Conservation (phyloP, 1,139 yeast genomes). For the Candida smagusa region DNA sequence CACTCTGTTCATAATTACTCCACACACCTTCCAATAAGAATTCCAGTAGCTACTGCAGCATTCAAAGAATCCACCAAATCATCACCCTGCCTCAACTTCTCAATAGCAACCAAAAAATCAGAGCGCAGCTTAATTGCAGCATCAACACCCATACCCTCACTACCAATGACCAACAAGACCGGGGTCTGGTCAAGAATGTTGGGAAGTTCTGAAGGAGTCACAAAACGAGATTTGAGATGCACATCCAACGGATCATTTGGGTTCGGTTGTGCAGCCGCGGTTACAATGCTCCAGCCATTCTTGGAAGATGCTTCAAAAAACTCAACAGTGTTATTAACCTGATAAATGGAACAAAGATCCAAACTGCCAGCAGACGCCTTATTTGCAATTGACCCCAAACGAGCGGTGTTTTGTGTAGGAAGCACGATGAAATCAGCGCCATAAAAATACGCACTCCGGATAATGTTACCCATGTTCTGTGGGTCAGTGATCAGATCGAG, state of each 20-base stretch:
- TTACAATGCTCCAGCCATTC: slow-evolving; percentile 70
- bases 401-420: slow-evolving; percentile 70
- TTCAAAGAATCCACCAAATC: slow-evolving; percentile 72
- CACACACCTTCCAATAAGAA: slow-evolving; percentile 51
- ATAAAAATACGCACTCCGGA: slow-evolving; percentile 76
- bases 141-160: slow-evolving; percentile 82
- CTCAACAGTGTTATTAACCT: slow-evolving; percentile 53
- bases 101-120: slow-evolving; percentile 60
- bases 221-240: slow-evolving; percentile 27
- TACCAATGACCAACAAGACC: slow-evolving; percentile 71
- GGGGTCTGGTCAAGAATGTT: slow-evolving; percentile 50
- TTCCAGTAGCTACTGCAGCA: slow-evolving; percentile 85
- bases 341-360: slow-evolving; percentile 65
- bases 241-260: slow-evolving; percentile 18
- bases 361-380: slow-evolving; percentile 89
- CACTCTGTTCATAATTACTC: slow-evolving; percentile 1
- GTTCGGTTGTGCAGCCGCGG: slow-evolving; percentile 50
- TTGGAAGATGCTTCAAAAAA: slow-evolving; percentile 56
- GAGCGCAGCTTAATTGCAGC: slow-evolving; percentile 60
- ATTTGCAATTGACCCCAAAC: slow-evolving; percentile 70
- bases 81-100: slow-evolving; percentile 30
- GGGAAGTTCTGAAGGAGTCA: slow-evolving; percentile 43
- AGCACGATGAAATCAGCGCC: slow-evolving; percentile 81
- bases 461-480: slow-evolving; percentile 83
- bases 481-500: slow-evolving; percentile 87